Base-by-base conservation (phyloP, 1,284 basidiomycete species). In the Apiotrichum domesticum region DNA sequence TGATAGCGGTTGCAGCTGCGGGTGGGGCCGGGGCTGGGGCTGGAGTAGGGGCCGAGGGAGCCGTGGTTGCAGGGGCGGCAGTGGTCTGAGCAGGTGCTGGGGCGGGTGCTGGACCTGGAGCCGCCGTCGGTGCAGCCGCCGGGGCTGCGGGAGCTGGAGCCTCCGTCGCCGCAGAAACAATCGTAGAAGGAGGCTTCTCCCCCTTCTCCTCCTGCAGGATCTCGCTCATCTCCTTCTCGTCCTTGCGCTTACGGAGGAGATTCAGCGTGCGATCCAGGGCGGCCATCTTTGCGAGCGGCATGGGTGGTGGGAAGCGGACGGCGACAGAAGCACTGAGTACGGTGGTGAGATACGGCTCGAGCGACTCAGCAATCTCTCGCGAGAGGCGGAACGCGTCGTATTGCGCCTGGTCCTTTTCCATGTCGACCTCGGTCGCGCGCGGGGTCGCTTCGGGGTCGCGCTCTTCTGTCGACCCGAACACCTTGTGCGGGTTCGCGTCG, bases 311-410 rank as follows among this genome's bases (percentile, higher is more conserved):
- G 71, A 95, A 93, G 10, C 88, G 84, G 42, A 97, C 79, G 0
- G 90, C 90, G 0, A 92, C 87, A 6, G 91, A 95, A 37, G 91
- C 88, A 1, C 91, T 95, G 32, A 96, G 87, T 64, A 91, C 89
- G 0, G 88, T 93, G 58, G 80, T 84, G 61, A 82, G 79, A 71
- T 95, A 98, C 0, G 89, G 88, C 44, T 87, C 82, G 13, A 96
- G 79, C 0, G 89, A 86, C 55, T 85, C 80, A 48, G 88, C 84
- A 44, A 94, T 74, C 44, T 74, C 68, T 37, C 56, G 63, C 8
- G 74, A 71, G n/a, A 64, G 62, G 21, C 62, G 58, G 10, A 64
- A 46, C 5, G 71, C 73, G 54, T 68, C 89, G 29, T 84, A 82
- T 52, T 81, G 80, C 32, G 88, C 86, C 3, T 88, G 79, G 48